Conservation (phyloP, 1,284 basidiomycete genomes). For the Xerocomus amazonicus region DNA sequence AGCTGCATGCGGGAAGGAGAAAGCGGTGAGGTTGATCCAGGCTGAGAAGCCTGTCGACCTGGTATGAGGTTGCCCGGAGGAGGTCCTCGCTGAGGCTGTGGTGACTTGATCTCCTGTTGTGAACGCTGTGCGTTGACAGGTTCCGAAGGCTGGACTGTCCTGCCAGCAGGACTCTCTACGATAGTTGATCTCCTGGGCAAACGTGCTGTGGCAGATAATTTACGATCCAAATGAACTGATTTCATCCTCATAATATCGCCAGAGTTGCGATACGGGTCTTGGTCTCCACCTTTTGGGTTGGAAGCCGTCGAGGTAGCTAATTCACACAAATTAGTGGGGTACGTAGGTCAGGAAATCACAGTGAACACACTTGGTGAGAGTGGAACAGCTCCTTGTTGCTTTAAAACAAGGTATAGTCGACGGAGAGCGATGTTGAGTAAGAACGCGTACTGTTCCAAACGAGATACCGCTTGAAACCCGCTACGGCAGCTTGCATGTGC, state of each 20-base stretch:
- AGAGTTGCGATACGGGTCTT: slow-evolving; percentile 79
- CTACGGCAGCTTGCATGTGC: slow-evolving; percentile 58
- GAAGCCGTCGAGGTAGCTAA: slow-evolving; percentile 38
- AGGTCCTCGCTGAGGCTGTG: slow-evolving; percentile 36
- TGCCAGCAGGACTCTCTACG: slow-evolving; percentile 92
- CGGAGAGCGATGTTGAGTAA: slow-evolving; percentile 93
- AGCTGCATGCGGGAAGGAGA: slow-evolving; percentile 38
- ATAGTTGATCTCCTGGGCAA: slow-evolving; percentile 93
- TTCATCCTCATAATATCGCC: slow-evolving; percentile 94
- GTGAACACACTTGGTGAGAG: slow-evolving; percentile 62
- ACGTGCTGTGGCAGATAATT: slow-evolving; percentile 88
- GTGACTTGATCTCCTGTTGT: slow-evolving; percentile 31
- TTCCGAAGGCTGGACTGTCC: slow-evolving; percentile 71
- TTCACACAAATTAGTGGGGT: slow-evolving; percentile 15
- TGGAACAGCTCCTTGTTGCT: slow-evolving; percentile 88
- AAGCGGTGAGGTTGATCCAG: slow-evolving; percentile 33
- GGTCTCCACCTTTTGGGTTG: slow-evolving; percentile 37
- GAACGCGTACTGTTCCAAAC: slow-evolving; percentile 98
- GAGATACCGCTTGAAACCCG: slow-evolving; percentile 89
- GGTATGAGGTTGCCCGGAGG: slow-evolving; percentile 33
- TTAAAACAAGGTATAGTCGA: slow-evolving; percentile 85
- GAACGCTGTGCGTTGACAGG: slow-evolving; percentile 39
- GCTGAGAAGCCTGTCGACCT: slow-evolving; percentile 33
- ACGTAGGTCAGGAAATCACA: neutral
- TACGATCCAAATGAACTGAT: slow-evolving; percentile 89